Percentiles rank a stretch among this genome's conserved stretches.
Evolutionary conservation across 257 asterid genomes (phyloP).

Genomic region (Solanum etuberosum): DNA sequence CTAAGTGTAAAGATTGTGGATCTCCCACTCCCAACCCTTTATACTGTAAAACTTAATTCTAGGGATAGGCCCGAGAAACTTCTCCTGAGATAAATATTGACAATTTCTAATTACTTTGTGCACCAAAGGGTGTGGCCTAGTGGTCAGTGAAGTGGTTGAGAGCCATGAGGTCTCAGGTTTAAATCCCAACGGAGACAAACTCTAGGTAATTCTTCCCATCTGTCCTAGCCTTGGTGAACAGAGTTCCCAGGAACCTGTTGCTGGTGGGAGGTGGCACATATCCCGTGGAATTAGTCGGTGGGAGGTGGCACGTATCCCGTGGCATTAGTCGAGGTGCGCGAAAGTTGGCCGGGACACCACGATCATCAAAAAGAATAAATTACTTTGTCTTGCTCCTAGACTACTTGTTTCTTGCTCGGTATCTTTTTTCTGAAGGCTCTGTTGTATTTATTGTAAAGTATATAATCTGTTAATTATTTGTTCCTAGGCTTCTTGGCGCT

Average conservation of each 20-base stretch:
- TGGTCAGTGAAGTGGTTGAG: not conserved
- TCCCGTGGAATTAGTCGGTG: not conserved
- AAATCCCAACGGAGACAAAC: not conserved
- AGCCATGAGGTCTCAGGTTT: not conserved
- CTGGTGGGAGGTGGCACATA: not conserved
- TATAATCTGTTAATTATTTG: slow-evolving; percentile 4
- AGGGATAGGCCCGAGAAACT: not conserved
- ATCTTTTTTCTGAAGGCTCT: not conserved
- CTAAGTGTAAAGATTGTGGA: not conserved
- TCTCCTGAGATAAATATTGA: not conserved
- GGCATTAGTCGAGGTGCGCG: not conserved
- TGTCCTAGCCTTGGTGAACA: not conserved
- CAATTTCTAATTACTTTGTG: not conserved
- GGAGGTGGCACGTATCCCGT: not conserved
- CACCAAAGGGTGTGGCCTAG: not conserved
- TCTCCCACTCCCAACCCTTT: not conserved
- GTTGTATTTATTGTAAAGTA: not conserved
- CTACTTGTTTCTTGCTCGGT: not conserved
- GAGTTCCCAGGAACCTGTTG: not conserved
- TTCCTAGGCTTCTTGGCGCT: slow-evolving; percentile 83
- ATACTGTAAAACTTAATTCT: not conserved
- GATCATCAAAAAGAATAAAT: not conserved
- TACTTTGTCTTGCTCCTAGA: not conserved
- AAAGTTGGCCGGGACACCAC: not conserved
- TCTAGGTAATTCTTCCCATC: not conserved